These are phyloP conservation scores for Oryza brachyantha DNA, from an alignment of 176 grass and related monocot genomes.

Conservation along the genomic window DNA sequence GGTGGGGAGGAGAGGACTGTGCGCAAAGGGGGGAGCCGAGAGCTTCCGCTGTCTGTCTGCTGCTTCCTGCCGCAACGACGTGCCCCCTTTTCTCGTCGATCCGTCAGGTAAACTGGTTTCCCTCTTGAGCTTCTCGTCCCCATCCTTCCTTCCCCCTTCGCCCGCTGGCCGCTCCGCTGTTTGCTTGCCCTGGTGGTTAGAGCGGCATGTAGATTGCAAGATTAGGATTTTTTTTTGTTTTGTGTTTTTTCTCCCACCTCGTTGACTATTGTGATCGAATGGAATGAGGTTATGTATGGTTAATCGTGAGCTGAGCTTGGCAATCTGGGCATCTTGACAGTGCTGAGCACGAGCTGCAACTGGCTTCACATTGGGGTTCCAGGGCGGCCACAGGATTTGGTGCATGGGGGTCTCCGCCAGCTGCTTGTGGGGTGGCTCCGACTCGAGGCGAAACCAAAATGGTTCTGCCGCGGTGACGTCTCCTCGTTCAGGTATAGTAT, in stretches of 20 bases:
- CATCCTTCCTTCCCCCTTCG: not conserved
- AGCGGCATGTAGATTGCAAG: not conserved
- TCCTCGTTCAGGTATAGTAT: conserved; percentile 47
- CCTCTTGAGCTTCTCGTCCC: not conserved
- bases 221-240: not conserved
- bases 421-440: conserved; percentile 33
- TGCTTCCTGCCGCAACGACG: not conserved
- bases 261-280: not conserved
- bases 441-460: conserved; percentile 15
- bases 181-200: too few species aligned
- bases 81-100: not conserved
- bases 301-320: not conserved
- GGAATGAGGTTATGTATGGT: not conserved
- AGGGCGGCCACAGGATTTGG: not conserved
- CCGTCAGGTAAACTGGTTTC: not conserved
- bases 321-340: not conserved
- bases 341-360: not conserved
- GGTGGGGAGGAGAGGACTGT: not conserved
- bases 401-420: conserved; percentile 36
- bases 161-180: not conserved
- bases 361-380: not conserved
- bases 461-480: not conserved
- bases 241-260: not conserved
- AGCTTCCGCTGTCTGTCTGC: not conserved
- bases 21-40: not conserved